These are phyloP conservation scores for Syzygium aromaticum DNA, from an alignment of 345 rosid genomes.

Conservation along the genomic window DNA sequence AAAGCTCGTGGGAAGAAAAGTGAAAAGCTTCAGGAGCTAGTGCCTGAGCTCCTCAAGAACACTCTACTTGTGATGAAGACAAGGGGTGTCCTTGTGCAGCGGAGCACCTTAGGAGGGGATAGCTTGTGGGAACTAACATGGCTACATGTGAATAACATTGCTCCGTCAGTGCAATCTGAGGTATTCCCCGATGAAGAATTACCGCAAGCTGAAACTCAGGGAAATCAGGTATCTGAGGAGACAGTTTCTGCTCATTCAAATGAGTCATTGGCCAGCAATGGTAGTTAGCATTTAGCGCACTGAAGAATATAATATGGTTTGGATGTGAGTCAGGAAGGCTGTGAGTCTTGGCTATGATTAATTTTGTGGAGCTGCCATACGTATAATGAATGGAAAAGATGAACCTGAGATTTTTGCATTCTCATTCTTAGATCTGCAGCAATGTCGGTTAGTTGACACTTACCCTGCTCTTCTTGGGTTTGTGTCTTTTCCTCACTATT, in stretches of 20 bases:
- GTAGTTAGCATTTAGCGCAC: not conserved
- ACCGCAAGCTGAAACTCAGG: constrained; percentile 10
- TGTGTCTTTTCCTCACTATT: not conserved
- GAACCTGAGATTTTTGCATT: not conserved
- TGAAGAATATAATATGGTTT: not conserved
- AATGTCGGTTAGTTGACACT: not conserved
- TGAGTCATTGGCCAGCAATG: constrained; percentile 2
- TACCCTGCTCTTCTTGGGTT: not conserved
- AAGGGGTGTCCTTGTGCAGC: constrained; percentile 69
- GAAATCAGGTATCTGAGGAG: constrained; percentile 24
- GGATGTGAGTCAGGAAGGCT: not conserved
- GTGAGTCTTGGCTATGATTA: not conserved
- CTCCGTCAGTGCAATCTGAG: constrained; percentile 72
- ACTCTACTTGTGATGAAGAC: constrained; percentile 76
- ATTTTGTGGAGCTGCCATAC: not conserved
- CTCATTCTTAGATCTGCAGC: not conserved
- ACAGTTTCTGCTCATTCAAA: constrained; percentile 19
- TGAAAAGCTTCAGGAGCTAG: constrained; percentile 87
- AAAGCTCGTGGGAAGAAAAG: constrained; percentile 83
- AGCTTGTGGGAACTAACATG: constrained; percentile 97
- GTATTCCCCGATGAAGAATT: constrained; percentile 72
- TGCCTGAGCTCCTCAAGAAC: constrained; percentile 84
- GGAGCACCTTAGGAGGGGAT: constrained; percentile 89
- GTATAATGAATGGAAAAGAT: not conserved
- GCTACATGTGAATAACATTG: constrained; percentile 88